Base-by-base conservation (phyloP, 176 grass and related monocot species). In the Aegilops tauschii region DNA sequence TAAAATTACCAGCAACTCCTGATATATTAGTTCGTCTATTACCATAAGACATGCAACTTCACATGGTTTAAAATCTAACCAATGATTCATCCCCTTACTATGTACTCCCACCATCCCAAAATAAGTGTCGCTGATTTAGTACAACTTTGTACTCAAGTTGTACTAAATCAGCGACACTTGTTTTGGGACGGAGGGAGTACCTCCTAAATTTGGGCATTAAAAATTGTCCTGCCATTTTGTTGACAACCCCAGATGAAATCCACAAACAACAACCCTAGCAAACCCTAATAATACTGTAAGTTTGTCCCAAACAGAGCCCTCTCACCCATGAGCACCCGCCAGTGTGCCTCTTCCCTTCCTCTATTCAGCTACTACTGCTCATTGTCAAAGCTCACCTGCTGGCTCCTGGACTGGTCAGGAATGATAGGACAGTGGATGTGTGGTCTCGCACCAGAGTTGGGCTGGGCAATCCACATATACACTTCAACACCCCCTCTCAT, bases 1-100 rank as follows among this genome's bases (percentile, higher is more conserved):
- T 69, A 23, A 77, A 76, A 77, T 77, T 52, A 77, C 69, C n/a
- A 84, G 69, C 69, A 84, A 84, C 36, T 75, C 36, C 54, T 75
- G 36, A 72, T 28, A 30, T 83, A 82, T 71, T 72, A 59, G 37
- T 73, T 83, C 5, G 50, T 36, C 5, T 61, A 73, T 61, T 42
- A 73, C 70, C 11, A 75, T 39, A 40, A 75, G 14, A 74, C 58
- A 76, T 34, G 61, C 11, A 76, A 76, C 10, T 32, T 62, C 21
- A 44, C 54, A 76, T 64, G 37, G 56, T 76, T 40, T 47, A 32
- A 84, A 64, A 25, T 73, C 36, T 73, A 73, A 54, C 50, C 16
- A 54, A 54, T 54, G 50, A 54, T 54, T 18, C 50, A 54, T 54
- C 50, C 50, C 50, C 50, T 54, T 17, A 18, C 49, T 54, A 54